Conservation (phyloP, 2,329 filamentous ascomycete genomes). For the Fusarium setosum region DNA sequence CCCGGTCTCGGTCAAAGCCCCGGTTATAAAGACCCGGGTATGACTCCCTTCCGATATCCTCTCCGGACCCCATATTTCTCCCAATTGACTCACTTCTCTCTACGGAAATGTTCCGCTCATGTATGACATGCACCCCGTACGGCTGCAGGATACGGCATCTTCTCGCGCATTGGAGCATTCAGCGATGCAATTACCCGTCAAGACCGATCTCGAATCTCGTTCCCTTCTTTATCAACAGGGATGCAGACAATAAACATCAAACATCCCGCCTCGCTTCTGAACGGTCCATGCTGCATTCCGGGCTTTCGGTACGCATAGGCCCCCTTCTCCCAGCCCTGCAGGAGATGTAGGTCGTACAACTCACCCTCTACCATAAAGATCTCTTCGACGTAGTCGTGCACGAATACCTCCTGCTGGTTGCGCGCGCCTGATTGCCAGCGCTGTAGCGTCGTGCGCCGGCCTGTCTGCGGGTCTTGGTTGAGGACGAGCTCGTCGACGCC, state of each 20-base stretch:
- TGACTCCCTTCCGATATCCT: slow-evolving; percentile 4
- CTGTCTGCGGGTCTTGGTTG: slow-evolving; percentile 45
- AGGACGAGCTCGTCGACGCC: slow-evolving; percentile 51
- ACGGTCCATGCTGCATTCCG: slow-evolving; percentile 54
- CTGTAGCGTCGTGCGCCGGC: slow-evolving; percentile 47
- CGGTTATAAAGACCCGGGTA: neutral
- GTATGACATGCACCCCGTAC: neutral
- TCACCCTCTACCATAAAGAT: slow-evolving; percentile 51
- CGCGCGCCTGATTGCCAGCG: slow-evolving; percentile 49
- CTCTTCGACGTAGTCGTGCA: slow-evolving; percentile 52
- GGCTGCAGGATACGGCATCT: neutral
- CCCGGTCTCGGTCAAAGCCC: slow-evolving; percentile 18
- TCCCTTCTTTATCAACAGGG: slow-evolving; percentile 19
- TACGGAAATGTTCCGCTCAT: neutral
- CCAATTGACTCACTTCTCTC: neutral
- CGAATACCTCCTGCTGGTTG: slow-evolving; percentile 43
- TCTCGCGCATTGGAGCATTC: neutral
- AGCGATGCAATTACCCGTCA: slow-evolving; percentile 11
- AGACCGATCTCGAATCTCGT: slow-evolving; percentile 14
- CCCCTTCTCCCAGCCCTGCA: slow-evolving; percentile 47
- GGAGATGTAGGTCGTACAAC: slow-evolving; percentile 47
- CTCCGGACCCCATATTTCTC: neutral
- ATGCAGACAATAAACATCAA: slow-evolving; percentile 45
- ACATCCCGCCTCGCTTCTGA: slow-evolving; percentile 48
- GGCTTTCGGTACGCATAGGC: slow-evolving; percentile 54